Conservation (phyloP, 1,284 basidiomycete genomes). For the Ustilago xerochloae region DNA sequence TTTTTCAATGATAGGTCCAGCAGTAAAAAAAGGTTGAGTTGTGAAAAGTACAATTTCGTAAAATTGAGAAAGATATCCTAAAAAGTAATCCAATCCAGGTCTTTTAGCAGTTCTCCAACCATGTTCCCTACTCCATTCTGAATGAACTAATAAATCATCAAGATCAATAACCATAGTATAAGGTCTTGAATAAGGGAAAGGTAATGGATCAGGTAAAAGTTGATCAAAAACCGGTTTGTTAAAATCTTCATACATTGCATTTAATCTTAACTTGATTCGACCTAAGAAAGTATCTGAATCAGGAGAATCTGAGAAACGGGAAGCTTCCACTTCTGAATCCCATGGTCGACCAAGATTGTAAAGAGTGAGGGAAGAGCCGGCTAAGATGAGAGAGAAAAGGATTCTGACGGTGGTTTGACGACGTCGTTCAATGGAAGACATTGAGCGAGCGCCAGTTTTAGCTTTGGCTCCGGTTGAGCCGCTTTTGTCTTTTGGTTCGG, state of each 20-base stretch:
- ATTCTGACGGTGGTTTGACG: slow-evolving; percentile 57
- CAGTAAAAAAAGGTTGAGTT: slow-evolving; percentile 88
- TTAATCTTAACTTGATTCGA: slow-evolving; percentile 54
- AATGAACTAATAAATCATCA: slow-evolving; percentile 90
- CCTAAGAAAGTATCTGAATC: slow-evolving; percentile 53
- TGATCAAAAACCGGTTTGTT: slow-evolving; percentile 83
- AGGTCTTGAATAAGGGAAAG: slow-evolving; percentile 85
- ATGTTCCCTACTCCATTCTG: slow-evolving; percentile 76
- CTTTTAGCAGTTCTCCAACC: slow-evolving; percentile 73
- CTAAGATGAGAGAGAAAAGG: slow-evolving; percentile 40
- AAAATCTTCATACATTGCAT: slow-evolving; percentile 55
- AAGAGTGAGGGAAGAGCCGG: slow-evolving; percentile 46
- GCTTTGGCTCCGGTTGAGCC: slow-evolving; percentile 64
- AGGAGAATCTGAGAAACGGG: slow-evolving; percentile 37
- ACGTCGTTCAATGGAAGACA: slow-evolving; percentile 67
- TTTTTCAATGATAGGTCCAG: slow-evolving; percentile 88
- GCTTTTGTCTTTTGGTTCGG: slow-evolving; percentile 8
- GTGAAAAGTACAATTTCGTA: slow-evolving; percentile 98
- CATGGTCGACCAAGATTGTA: slow-evolving; percentile 66
- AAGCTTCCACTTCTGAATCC: slow-evolving; percentile 64
- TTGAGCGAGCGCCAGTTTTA: slow-evolving; percentile 62
- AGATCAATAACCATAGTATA: slow-evolving; percentile 92
- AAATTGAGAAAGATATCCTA: slow-evolving; percentile 95
- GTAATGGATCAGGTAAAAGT: slow-evolving; percentile 87
- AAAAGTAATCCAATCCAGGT: slow-evolving; percentile 96